Percentiles rank a stretch among this genome's conserved stretches.
Evolutionary conservation across 2,329 filamentous ascomycete genomes (phyloP).

Genomic region (Dactylonectria macrodidyma): DNA sequence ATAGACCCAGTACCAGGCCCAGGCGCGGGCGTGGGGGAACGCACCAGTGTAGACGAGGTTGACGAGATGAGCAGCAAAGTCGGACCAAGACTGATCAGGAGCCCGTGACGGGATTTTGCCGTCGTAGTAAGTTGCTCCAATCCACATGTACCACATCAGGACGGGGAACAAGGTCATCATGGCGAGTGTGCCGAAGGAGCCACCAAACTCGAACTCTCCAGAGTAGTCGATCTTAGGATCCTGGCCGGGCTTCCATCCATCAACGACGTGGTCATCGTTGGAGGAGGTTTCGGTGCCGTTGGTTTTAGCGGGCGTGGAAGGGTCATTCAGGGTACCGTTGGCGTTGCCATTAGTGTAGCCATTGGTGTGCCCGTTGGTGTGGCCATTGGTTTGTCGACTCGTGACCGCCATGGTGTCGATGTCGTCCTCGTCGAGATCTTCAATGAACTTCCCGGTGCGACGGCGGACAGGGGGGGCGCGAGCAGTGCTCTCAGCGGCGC

Average conservation of each 20-base stretch:
- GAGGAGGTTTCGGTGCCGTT: constrained; percentile 30
- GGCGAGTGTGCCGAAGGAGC: constrained; percentile 80
- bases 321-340: constrained; percentile 48
- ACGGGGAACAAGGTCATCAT: constrained; percentile 96
- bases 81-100: constrained; percentile 74
- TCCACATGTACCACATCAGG: constrained; percentile 99
- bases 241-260: constrained; percentile 72
- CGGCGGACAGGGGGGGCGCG: constrained; percentile 58
- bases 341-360: constrained; percentile 43
- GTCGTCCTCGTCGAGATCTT: constrained; percentile 63
- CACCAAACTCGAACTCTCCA: constrained; percentile 86
- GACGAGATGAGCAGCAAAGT: constrained; percentile 81
- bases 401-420: constrained; percentile 47
- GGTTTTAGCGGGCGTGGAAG: constrained; percentile 23
- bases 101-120: constrained; percentile 82
- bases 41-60: constrained; percentile 85
- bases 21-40: constrained; percentile 86
- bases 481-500: constrained; percentile 59
- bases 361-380: constrained; percentile 46
- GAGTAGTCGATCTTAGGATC: constrained; percentile 76
- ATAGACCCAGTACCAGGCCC: constrained; percentile 96
- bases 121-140: constrained; percentile 92
- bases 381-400: constrained; percentile 51
- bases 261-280: constrained; percentile 50
- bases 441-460: constrained; percentile 65